Evolutionary conservation across 495 filamentous ascomycete genomes (phyloP), one percentile per base, ranked within the genome.

Genomic region (Daldinia childiae): DNA sequence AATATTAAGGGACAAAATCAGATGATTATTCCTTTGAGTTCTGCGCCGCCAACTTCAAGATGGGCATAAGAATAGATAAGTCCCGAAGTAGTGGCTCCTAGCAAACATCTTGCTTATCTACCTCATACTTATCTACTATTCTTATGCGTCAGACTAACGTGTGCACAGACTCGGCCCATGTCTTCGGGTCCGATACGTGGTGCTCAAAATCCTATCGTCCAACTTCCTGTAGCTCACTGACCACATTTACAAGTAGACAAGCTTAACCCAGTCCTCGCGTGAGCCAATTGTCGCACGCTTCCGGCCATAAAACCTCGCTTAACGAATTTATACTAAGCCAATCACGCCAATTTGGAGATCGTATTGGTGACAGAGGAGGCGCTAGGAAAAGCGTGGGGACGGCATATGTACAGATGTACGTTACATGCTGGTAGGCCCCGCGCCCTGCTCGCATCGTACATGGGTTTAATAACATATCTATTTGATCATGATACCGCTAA

Each of bases 361-460:
- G 61, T 65, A 69, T 65, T 69, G 39, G 65, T 68, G 64, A 65
- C 60, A n/a, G n/a, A 19, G 70, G 56, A 30, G 65, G 64, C 59
- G 55, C 69, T 72, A 72, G 58, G 26, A 57, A 19, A 36, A 55
- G 54, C 64, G 69, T 72, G 64, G 69, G 69, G 63, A 72, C 62
- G 57, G 52, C 58, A 56, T 54, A 58, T 12, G 9, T n/a, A n/a
- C n/a, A 6, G 17, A 48, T 48, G 43, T 48, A 48, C 43, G 43
- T 48, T 48, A 48, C 43, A 21, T 48, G 43, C 8, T 48, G 8
- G 43, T 21, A 48, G 8, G 17, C 43, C 43, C 17, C 17, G 43
- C 43, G n/a, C 17, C 43, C 43, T 48, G 43, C 26, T 17, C 26
- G 27, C 27, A 30, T 54, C 14, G 24, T 26, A 14, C 66, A 62